phyloP scores from a whole-genome alignment of 495 filamentous ascomycete genomes.

The Penicillium roqueforti region DNA sequence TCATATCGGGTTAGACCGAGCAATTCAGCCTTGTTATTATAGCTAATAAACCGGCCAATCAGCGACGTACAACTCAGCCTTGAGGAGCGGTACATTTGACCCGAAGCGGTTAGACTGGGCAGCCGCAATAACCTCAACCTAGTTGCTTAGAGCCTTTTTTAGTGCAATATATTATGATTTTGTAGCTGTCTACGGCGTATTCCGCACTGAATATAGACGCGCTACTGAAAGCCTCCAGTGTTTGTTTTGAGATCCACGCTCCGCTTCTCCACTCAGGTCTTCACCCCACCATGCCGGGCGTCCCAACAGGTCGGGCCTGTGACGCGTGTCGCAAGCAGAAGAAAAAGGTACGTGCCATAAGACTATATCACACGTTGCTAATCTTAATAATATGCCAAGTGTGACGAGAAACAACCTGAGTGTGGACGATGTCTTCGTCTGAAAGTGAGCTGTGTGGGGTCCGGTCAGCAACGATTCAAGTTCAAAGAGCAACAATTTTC shows the following conservation, averaged over 20 bases:
- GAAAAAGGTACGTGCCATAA: slow-evolving; percentile 43
- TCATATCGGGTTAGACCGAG: not conserved
- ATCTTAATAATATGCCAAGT: slow-evolving; percentile 22
- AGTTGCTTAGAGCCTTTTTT: not conserved
- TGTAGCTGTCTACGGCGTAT: not conserved
- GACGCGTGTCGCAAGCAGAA: slow-evolving; percentile 49
- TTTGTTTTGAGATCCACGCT: slow-evolving; percentile 5
- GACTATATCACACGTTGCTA: not conserved
- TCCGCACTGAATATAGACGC: not conserved
- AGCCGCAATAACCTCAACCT: not conserved
- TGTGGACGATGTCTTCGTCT: slow-evolving; percentile 49
- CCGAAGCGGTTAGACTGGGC: slow-evolving; percentile 15
- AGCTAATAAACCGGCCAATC: not conserved
- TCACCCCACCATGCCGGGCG: slow-evolving; percentile 42
- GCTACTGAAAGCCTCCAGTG: not conserved
- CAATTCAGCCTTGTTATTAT: not conserved
- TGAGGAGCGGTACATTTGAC: slow-evolving; percentile 16
- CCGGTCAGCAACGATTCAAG: slow-evolving; percentile 45
- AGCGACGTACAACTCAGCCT: not conserved
- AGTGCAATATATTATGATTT: not conserved
- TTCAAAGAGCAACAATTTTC: slow-evolving; percentile 38
- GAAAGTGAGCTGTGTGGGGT: slow-evolving; percentile 41
- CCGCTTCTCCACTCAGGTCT: not conserved
- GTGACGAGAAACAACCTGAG: slow-evolving; percentile 37
- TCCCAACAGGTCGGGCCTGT: slow-evolving; percentile 46